Conservation (phyloP, 2,329 filamentous ascomycete genomes). For the Diaporthe caulivora region DNA sequence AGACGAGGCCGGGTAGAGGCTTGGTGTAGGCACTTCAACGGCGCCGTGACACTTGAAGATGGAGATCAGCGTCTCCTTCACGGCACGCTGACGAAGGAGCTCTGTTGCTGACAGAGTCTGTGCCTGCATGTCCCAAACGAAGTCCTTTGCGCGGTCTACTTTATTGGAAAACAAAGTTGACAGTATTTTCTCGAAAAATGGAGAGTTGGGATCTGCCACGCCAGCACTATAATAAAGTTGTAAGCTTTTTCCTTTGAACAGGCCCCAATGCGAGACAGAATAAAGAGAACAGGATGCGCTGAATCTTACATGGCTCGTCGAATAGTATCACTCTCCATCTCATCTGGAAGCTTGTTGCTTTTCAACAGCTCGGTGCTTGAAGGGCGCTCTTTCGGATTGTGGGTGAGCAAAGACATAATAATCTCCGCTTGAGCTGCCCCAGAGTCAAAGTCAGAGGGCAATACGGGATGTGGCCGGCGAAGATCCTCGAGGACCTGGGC, state of each 20-base stretch:
- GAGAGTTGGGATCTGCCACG: constrained; percentile 84
- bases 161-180: constrained; percentile 84
- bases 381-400: constrained; percentile 85
- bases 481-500: constrained; percentile 75
- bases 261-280: background rate
- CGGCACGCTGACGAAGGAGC: constrained; percentile 77
- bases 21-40: constrained; percentile 80
- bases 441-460: constrained; percentile 80
- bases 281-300: too few species aligned
- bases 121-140: constrained; percentile 79
- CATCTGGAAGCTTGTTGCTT: constrained; percentile 87
- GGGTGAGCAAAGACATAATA: constrained; percentile 82
- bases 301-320: constrained; percentile 73
- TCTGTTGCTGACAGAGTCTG: constrained; percentile 67
- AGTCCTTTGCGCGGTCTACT: constrained; percentile 83
- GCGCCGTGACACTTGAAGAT: constrained; percentile 94
- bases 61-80: constrained; percentile 79
- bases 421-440: constrained; percentile 84
- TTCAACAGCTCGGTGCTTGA: constrained; percentile 85
- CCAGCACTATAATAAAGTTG: constrained; percentile 61
- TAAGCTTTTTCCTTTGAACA: background rate
- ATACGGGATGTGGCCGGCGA: constrained; percentile 72
- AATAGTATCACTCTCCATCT: constrained; percentile 93
- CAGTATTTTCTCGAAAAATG: constrained; percentile 91
- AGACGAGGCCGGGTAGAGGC: constrained; percentile 84